Conservation (phyloP, 805 yeast species). For the Cyberlindnera mrakii region DNA sequence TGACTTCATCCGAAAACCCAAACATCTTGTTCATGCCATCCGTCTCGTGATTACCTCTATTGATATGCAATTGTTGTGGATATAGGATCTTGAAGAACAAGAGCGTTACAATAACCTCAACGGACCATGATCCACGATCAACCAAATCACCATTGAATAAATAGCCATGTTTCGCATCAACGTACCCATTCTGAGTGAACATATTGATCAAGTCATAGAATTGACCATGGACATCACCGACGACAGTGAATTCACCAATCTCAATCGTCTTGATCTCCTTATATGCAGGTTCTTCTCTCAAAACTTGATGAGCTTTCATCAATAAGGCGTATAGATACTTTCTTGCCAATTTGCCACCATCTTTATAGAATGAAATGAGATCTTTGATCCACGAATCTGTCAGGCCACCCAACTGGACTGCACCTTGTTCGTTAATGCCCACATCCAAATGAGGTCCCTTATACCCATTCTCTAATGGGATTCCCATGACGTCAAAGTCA, state of each 20-base stretch:
- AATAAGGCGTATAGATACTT: conserved; percentile 79
- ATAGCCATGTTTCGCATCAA: conserved; percentile 58
- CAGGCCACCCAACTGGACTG: conserved; percentile 27
- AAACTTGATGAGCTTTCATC: conserved; percentile 59
- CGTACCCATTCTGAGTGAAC: conserved; percentile 69
- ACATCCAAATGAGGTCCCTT: conserved; percentile 52
- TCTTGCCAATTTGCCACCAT: conserved; percentile 71
- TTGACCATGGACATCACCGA: conserved; percentile 98
- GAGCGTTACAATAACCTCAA: conserved; percentile 83
- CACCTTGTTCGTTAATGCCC: conserved; percentile 20
- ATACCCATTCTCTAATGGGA: conserved; percentile 45
- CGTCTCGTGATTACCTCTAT: conserved; percentile 96
- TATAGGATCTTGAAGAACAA: conserved; percentile 71
- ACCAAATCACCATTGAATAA: conserved; percentile 97
- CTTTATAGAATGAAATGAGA: conserved; percentile 66
- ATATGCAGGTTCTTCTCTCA: conserved; percentile 64
- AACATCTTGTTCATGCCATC: conserved; percentile 94
- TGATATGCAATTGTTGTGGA: conserved; percentile 66
- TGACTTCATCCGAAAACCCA: conserved; percentile 95
- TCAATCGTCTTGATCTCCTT: conserved; percentile 50
- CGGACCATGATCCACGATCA: conserved; percentile 97
- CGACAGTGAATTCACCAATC: conserved; percentile 56
- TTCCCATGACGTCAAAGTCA: conserved; percentile 9
- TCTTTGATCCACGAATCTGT: conserved; percentile 49
- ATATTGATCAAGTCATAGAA: conserved; percentile 83